phyloP scores from a whole-genome alignment of 2,329 filamentous ascomycete species.

The Chaetomium olivaceum region DNA sequence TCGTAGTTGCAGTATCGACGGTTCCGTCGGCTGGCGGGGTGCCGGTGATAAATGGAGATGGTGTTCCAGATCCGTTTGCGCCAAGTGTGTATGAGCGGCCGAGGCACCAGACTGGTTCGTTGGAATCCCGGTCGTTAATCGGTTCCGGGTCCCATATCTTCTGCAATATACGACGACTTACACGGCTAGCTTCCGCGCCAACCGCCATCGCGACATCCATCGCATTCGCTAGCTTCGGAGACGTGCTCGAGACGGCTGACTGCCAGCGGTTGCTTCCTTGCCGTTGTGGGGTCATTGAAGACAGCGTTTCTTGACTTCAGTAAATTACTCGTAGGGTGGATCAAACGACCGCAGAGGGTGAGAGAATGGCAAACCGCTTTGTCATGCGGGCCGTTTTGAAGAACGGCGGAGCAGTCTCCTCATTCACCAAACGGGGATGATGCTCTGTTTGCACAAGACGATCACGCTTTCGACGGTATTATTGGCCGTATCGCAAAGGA shows the following conservation, averaged over 20 bases:
- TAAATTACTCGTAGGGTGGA: background rate
- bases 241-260: constrained; percentile 30
- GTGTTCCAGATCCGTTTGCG: constrained; percentile 31
- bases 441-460: background rate
- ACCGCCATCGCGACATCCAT: constrained; percentile 45
- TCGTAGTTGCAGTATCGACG: constrained; percentile 7
- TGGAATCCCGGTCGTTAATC: constrained; percentile 68
- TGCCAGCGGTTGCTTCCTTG: constrained; percentile 32
- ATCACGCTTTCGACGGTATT: background rate
- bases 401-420: background rate
- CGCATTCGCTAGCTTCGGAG: constrained; percentile 32
- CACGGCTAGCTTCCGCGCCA: constrained; percentile 60
- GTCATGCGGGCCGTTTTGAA: background rate
- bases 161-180: constrained; percentile 78
- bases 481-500: background rate
- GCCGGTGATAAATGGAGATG: constrained; percentile 21
- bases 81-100: constrained; percentile 53
- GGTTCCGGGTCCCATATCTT: constrained; percentile 92
- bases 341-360: background rate
- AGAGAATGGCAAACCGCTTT: background rate
- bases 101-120: constrained; percentile 82
- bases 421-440: background rate
- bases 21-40: constrained; percentile 29
- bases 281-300: constrained; percentile 26
- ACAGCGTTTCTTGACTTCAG: background rate